Conservation (phyloP, 169 alveolate genomes). For the Cryptosporidium sp. region DNA sequence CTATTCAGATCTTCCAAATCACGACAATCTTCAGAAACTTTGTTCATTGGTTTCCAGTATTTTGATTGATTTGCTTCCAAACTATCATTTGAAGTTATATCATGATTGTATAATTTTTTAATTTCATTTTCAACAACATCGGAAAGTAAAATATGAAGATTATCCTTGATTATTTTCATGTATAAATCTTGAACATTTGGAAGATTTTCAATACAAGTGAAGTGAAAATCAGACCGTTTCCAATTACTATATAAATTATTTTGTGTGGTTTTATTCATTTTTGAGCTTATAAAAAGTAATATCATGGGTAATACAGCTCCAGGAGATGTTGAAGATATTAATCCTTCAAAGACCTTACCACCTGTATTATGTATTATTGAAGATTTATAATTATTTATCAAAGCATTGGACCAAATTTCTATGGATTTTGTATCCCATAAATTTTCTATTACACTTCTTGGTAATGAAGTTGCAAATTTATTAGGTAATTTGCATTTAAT, state of each 20-base stretch:
- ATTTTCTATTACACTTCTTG: constrained; percentile 56
- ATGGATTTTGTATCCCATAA: constrained; percentile 61
- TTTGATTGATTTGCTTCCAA: neutral
- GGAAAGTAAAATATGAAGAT: constrained; percentile 26
- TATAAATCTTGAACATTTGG: constrained; percentile 65
- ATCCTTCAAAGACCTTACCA: constrained; percentile 51
- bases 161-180: constrained; percentile 36
- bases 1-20: neutral
- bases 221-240: constrained; percentile 64
- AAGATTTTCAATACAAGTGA: constrained; percentile 64
- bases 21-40: neutral
- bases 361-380: constrained; percentile 9
- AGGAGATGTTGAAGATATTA: constrained; percentile 59
- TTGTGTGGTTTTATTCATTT: constrained; percentile 24
- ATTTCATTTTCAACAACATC: constrained; percentile 62
- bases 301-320: constrained; percentile 49
- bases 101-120: constrained; percentile 17
- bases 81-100: neutral
- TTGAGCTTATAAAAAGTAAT: constrained; percentile 54
- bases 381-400: constrained; percentile 19
- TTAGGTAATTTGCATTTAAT: neutral
- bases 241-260: constrained; percentile 31
- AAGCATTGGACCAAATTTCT: constrained; percentile 39
- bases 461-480: constrained; percentile 45
- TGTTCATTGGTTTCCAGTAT: constrained; percentile 60